Percentiles rank a stretch among this genome's conserved stretches.
phyloP scores from a whole-genome alignment of 2,329 filamentous ascomycete genomes.

The Fusarium sp. region DNA sequence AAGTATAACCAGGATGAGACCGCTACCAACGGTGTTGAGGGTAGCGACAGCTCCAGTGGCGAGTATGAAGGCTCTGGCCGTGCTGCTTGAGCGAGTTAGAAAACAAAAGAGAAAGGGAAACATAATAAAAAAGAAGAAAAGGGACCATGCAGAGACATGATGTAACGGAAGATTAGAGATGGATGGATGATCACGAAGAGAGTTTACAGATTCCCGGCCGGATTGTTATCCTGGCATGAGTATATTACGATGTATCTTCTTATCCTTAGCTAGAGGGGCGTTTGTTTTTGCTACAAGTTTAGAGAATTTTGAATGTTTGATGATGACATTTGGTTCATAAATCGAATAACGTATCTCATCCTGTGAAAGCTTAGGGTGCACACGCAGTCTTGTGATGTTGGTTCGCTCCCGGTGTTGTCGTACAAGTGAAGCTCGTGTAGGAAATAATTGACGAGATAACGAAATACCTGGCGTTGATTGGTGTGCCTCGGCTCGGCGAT shows the following conservation, averaged over 20 bases:
- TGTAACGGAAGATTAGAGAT: conserved; percentile 25
- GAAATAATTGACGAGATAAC: conserved; percentile 22
- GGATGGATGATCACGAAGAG: conserved; percentile 40
- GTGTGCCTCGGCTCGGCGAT: background rate
- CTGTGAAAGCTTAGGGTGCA: background rate
- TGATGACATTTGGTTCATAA: conserved; percentile 14
- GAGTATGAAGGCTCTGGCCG: conserved; percentile 54
- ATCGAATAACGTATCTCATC: background rate
- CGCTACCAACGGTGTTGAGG: conserved; percentile 45
- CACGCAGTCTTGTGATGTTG: background rate
- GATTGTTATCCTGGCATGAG: conserved; percentile 36
- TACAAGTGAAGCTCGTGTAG: background rate
- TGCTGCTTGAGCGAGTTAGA: conserved; percentile 49
- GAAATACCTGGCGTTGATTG: background rate
- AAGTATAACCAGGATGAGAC: conserved; percentile 68
- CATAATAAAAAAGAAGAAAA: conserved; percentile 7
- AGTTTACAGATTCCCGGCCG: conserved; percentile 34
- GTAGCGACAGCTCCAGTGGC: conserved; percentile 52
- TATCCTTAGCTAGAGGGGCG: conserved; percentile 38
- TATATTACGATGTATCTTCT: conserved; percentile 43
- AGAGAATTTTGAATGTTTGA: conserved; percentile 36
- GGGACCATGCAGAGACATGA: conserved; percentile 23
- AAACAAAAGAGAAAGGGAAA: conserved; percentile 9
- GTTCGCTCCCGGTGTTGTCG: background rate
- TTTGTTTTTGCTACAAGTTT: conserved; percentile 33